Percentiles rank a stretch among this genome's conserved stretches.
Conservation (phyloP, 208 protist species). For the Leishmania mexicana region DNA sequence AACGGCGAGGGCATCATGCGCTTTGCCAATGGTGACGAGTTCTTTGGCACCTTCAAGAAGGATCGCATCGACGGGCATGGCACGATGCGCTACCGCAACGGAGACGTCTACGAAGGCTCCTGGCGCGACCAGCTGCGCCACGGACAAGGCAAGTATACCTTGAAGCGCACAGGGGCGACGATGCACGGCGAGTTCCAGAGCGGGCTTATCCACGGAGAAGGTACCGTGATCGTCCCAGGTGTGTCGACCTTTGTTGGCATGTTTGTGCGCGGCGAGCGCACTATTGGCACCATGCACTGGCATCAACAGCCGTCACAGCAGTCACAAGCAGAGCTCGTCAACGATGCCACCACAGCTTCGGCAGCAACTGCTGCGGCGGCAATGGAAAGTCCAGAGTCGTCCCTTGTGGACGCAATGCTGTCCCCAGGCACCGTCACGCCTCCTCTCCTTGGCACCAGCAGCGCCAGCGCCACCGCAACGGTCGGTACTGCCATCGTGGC, state of each 20-base stretch:
- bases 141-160: slow-evolving; percentile 80
- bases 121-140: slow-evolving; percentile 88
- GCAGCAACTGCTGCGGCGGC: not conserved
- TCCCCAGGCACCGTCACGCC: not conserved
- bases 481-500: not conserved
- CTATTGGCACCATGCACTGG: slow-evolving; percentile 82
- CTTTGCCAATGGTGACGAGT: slow-evolving; percentile 88
- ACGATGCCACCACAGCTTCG: not conserved
- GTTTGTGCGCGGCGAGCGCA: slow-evolving; percentile 79
- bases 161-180: slow-evolving; percentile 73
- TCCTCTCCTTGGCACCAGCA: not conserved
- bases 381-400: not conserved
- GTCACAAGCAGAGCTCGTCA: not conserved
- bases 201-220: slow-evolving; percentile 86
- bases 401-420: not conserved
- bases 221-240: slow-evolving; percentile 63
- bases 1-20: slow-evolving; percentile 81
- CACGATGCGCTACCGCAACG: slow-evolving; percentile 72
- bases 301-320: slow-evolving; percentile 16
- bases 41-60: slow-evolving; percentile 69
- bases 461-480: not conserved
- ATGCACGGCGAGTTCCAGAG: slow-evolving; percentile 80
- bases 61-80: slow-evolving; percentile 82
- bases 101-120: slow-evolving; percentile 84
- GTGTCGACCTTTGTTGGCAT: slow-evolving; percentile 78